phyloP scores from a whole-genome alignment of 768 basidiomycete species.

The Cytidiella melzeri region DNA sequence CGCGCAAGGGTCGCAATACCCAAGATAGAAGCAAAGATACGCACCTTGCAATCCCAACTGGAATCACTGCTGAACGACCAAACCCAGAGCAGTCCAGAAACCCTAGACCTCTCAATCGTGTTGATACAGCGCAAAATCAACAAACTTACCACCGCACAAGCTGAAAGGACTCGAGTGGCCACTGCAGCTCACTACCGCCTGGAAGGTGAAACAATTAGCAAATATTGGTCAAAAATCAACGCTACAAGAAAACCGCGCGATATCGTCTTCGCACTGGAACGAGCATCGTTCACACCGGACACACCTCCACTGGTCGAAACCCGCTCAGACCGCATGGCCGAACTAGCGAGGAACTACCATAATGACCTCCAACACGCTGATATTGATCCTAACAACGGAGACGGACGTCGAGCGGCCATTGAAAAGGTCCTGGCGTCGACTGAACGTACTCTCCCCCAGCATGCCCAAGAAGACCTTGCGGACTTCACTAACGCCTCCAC shows the following conservation, averaged over 20 bases:
- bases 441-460: background rate
- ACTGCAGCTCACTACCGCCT: background rate
- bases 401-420: background rate
- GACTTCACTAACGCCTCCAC: background rate
- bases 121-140: background rate
- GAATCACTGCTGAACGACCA: background rate
- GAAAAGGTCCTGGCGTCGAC: background rate
- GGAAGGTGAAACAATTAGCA: slow-evolving; percentile 5
- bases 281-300: background rate
- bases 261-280: background rate
- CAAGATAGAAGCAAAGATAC: background rate
- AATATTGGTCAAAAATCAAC: slow-evolving; percentile 4
- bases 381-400: background rate
- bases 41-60: background rate
- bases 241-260: slow-evolving; percentile 5
- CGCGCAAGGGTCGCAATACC: background rate
- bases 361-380: slow-evolving; percentile 8
- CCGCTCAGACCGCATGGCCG: slow-evolving; percentile 14
- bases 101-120: background rate
- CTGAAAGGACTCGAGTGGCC: background rate
- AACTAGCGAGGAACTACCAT: slow-evolving; percentile 14
- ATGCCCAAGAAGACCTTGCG: background rate
- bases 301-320: background rate
- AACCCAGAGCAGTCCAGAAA: background rate
- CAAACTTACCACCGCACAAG: background rate